phyloP scores from a whole-genome alignment of 208 protist genomes.

The Polymyxa betae region DNA sequence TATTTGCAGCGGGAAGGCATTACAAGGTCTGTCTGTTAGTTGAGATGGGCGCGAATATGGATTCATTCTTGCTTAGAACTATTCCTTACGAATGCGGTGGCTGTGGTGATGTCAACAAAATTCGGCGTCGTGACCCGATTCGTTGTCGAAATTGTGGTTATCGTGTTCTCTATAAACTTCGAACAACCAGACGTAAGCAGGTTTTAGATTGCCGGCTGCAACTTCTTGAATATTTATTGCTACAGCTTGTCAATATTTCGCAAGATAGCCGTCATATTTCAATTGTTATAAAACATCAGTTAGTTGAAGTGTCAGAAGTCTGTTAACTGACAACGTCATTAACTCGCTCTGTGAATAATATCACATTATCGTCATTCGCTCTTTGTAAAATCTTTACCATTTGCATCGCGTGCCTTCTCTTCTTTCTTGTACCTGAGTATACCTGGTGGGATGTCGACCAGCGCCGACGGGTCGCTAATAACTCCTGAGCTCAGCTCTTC shows the following conservation, averaged over 20 bases:
- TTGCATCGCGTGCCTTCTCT: not conserved
- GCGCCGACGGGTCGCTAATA: not conserved
- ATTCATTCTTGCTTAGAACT: not conserved
- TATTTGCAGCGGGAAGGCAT: constrained; percentile 37
- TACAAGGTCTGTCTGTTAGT: not conserved
- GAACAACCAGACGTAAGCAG: not conserved
- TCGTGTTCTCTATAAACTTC: constrained; percentile 33
- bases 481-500: not conserved
- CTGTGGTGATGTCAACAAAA: constrained; percentile 46
- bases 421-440: not conserved
- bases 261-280: not conserved
- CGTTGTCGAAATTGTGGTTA: constrained; percentile 37
- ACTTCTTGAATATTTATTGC: not conserved
- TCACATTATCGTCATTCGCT: too few relatives aligned
- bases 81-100: constrained; percentile 37
- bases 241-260: constrained; percentile 44
- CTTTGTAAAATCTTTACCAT: not conserved
- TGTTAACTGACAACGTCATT: too few relatives aligned
- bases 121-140: constrained; percentile 36
- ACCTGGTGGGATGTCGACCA: not conserved
- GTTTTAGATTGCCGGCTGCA: not conserved
- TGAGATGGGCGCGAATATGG: not conserved
- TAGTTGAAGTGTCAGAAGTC: not conserved
- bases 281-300: constrained; percentile 5
- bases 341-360: too few relatives aligned